Base-by-base conservation (phyloP, 148 eudicot genomes). In the Fagopyrum esculentum region DNA sequence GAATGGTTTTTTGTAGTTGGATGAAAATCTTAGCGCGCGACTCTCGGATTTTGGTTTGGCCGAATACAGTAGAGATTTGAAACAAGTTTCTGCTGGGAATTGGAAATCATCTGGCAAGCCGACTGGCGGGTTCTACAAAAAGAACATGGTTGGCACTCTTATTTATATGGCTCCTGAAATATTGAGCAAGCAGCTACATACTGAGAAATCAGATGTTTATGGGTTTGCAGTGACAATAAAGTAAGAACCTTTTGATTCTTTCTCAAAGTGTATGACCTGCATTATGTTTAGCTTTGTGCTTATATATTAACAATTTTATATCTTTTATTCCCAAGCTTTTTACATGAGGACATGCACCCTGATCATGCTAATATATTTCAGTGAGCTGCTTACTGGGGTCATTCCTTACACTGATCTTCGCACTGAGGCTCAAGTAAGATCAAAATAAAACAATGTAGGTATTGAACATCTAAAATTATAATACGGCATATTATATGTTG, bases 91-190 rank as follows among this genome's bases (percentile, higher is more conserved):
- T 48, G 13, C 69, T 0, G 81, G 78, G 77, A 95, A 81, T 72
- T 95, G 99, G 99, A 90, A 83, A 77, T 92, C 97, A 75, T 84
- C 92, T 75, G 98, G 98, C 57, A 95, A 92, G 82, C 99, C 99
- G 69, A 95, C 97, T 59, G 99, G 99, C 51, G 99, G 99, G 72
- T 95, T 95, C 81, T 93, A 95, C 82, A 95, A 95, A 78, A 89
- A 89, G 79, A 92, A 90, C 77, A 95, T 95, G 97, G 97, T 95
- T 72, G 99, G 97, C 51, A 95, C 99, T 22, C 90, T 95, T 26
- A 89, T 92, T 77, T 95, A 95, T 84, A 92, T 95, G 99, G 99
- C 99, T 80, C 99, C 99, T 64, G 99, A 95, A 85, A 83, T 95
- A 75, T 82, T 95, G 87, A 90, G 82, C 79, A 95, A 86, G 84